A percentile compares a stretch with the other conserved stretches of the same genome.
phyloP scores from a whole-genome alignment of 768 basidiomycete genomes.

The Serendipita vermifera region DNA sequence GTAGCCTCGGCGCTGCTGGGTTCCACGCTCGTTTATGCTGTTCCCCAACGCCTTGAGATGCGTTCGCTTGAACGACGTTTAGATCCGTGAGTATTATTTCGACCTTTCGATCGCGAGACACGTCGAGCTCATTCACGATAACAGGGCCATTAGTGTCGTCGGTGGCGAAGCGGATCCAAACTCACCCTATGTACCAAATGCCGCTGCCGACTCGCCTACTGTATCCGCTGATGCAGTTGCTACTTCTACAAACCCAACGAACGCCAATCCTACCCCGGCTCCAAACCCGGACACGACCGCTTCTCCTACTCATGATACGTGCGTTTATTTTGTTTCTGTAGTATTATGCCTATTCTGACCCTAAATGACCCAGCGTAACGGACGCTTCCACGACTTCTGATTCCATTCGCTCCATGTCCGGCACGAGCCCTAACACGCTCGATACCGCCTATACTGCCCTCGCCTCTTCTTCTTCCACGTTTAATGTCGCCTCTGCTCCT shows the following conservation, averaged over 20 bases:
- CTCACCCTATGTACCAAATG: not conserved
- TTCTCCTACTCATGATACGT: constrained; percentile 5
- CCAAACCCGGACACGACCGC: not conserved
- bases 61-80: not conserved
- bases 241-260: not conserved
- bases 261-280: not conserved
- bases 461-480: not conserved
- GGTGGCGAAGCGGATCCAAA: not conserved
- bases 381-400: not conserved
- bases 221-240: not conserved
- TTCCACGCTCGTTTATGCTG: constrained; percentile 5
- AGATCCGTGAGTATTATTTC: not conserved
- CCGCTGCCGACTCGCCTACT: not conserved
- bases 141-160: not conserved
- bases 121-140: not conserved
- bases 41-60: not conserved
- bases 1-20: constrained; percentile 4
- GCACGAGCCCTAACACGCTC: not conserved
- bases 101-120: not conserved
- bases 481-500: not conserved
- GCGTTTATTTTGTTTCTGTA: not conserved
- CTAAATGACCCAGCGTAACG: not conserved
- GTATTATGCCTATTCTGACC: not conserved
- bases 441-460: not conserved
- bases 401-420: not conserved